Percentiles rank a stretch among this genome's conserved stretches.
phyloP scores from a whole-genome alignment of 495 filamentous ascomycete species.

The Penicillium atrosanguineum region DNA sequence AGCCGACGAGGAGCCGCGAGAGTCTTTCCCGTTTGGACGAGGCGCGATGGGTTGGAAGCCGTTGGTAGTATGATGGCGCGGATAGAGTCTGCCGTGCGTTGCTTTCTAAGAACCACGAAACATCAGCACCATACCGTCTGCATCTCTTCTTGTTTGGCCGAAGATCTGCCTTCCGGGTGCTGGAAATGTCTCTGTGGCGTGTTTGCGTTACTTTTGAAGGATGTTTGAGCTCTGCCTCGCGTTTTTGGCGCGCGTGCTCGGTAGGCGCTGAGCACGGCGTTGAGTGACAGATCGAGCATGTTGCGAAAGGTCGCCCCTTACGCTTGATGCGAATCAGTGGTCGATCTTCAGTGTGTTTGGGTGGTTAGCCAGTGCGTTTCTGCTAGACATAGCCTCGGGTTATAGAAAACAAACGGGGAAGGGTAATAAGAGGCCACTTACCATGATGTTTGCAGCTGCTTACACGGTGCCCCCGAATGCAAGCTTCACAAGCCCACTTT shows the following conservation, averaged over 20 bases:
- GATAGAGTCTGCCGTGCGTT: conserved; percentile 29
- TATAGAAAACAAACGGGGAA: background rate
- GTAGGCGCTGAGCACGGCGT: conserved; percentile 86
- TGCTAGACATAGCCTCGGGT: background rate
- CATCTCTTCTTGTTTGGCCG: conserved; percentile 21
- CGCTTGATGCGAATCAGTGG: conserved; percentile 92
- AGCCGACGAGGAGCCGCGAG: conserved; percentile 10
- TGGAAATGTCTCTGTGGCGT: conserved; percentile 25
- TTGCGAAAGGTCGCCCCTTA: conserved; percentile 94
- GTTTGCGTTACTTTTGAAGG: conserved; percentile 35
- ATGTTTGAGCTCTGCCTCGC: conserved; percentile 75
- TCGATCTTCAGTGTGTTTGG: conserved; percentile 60
- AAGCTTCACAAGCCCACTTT: conserved; percentile 90
- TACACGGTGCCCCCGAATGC: conserved; percentile 86
- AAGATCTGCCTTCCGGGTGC: conserved; percentile 21
- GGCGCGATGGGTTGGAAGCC: conserved; percentile 41
- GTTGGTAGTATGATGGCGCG: conserved; percentile 25
- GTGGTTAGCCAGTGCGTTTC: background rate
- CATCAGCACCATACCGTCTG: conserved; percentile 35
- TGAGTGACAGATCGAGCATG: conserved; percentile 91
- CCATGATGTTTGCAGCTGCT: conserved; percentile 52
- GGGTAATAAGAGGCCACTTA: conserved; percentile 12
- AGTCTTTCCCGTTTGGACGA: conserved; percentile 19
- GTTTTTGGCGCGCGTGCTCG: conserved; percentile 90
- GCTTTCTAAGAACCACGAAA: conserved; percentile 35